Conservation (phyloP, 352 stramenopile species). For the Pseudoperonospora humuli region DNA sequence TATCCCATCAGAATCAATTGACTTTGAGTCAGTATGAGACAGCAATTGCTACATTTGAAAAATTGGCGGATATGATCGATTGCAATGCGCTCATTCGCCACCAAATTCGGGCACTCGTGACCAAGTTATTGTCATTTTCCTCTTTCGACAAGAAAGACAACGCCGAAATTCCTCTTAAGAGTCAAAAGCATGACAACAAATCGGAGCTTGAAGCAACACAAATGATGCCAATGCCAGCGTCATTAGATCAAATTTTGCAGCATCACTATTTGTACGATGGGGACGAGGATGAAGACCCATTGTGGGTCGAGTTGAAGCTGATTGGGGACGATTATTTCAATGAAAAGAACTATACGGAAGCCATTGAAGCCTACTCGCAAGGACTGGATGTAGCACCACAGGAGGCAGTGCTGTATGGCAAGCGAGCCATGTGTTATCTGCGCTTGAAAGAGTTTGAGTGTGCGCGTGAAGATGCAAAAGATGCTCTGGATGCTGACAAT, state of each 20-base stretch:
- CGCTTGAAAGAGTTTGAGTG: constrained; percentile 20
- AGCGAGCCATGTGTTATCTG: constrained; percentile 29
- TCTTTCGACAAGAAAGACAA: constrained; percentile 2
- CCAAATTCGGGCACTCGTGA: constrained; percentile 25
- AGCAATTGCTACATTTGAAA: constrained; percentile 30
- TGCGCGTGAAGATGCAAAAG: constrained; percentile 27
- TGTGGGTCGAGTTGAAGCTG: constrained; percentile 28
- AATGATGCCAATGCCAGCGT: constrained; percentile 3
- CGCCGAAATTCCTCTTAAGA: background rate
- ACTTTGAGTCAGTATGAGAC: constrained; percentile 21
- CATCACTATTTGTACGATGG: constrained; percentile 18
- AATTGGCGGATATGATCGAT: constrained; percentile 28
- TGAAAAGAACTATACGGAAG: constrained; percentile 24
- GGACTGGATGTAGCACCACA: constrained; percentile 18
- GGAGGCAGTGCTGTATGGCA: constrained; percentile 29
- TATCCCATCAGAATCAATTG: constrained; percentile 30
- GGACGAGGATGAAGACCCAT: constrained; percentile 13
- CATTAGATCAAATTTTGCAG: constrained; percentile 21
- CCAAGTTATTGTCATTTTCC: constrained; percentile 22
- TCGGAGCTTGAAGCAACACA: background rate
- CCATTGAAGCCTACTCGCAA: constrained; percentile 25
- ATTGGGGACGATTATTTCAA: constrained; percentile 30
- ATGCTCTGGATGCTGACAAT: constrained; percentile 26
- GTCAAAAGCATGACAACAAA: background rate
- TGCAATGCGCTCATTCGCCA: constrained; percentile 20